Percentiles rank a stretch among this genome's conserved stretches.
These are phyloP conservation scores for Cicer chorassanicum DNA, from an alignment of 306 rosid species.

Conservation along the genomic window DNA sequence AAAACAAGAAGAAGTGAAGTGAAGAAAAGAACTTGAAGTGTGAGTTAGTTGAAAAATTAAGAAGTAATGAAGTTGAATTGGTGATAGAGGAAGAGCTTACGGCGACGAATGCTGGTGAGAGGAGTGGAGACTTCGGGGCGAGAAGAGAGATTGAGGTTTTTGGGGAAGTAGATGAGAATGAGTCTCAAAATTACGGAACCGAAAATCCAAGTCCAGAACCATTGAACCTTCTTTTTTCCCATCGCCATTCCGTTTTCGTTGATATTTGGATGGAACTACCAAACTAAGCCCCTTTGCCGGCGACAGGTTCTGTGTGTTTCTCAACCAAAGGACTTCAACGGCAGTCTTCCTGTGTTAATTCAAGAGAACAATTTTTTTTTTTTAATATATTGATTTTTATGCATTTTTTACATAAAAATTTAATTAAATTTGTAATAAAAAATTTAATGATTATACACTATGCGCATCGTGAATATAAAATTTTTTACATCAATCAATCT, in stretches of 20 bases:
- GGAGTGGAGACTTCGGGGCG: slow-evolving; percentile 97
- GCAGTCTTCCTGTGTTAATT: too few species aligned
- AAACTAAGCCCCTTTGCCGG: neutral
- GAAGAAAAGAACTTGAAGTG: neutral
- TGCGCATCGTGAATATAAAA: too few species aligned
- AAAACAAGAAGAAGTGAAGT: neutral
- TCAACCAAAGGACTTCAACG: too few species aligned
- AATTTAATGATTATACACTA: too few species aligned
- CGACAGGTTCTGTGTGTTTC: neutral
- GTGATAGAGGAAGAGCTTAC: slow-evolving; percentile 50
- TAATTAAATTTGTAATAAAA: too few species aligned
- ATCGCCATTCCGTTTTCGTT: slow-evolving; percentile 37
- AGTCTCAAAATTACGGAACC: slow-evolving; percentile 75
- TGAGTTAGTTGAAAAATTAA: neutral
- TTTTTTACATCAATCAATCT: too few species aligned
- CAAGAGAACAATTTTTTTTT: too few species aligned
- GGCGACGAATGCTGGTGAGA: slow-evolving; percentile 85
- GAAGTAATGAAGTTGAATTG: neutral
- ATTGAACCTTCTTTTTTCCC: slow-evolving; percentile 49
- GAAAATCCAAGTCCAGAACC: slow-evolving; percentile 75
- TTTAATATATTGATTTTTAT: too few species aligned
- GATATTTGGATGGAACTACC: neutral
- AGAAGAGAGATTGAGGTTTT: slow-evolving; percentile 78
- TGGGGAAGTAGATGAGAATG: slow-evolving; percentile 68
- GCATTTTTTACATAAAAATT: too few species aligned